Base-by-base conservation (phyloP, 2,329 filamentous ascomycete species). In the Epichloe brachyelytri region DNA sequence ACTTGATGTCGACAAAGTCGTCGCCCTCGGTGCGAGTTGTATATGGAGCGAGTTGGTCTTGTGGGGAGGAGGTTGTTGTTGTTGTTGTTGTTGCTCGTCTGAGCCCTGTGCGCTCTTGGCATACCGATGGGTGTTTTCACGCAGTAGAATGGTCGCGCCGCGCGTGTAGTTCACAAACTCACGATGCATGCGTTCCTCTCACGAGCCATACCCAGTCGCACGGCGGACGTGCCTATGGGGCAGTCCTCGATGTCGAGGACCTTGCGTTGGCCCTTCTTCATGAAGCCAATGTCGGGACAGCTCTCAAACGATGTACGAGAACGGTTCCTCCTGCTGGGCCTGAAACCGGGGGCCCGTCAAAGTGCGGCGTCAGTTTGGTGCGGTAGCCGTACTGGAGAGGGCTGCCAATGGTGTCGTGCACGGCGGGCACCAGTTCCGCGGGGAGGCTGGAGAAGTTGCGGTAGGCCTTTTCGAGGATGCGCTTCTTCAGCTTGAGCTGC, bases 201-300 rank as follows among this genome's bases (percentile, higher is more conserved):
- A 7, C 78, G 76, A 59, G 77, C 81, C 72, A 96, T 82, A 26
- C 91, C 93, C 57, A 79, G 75, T 26, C 88, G 79, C 15, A 98
- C 85, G 38, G 86, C 86, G 33, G 87, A 82, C 2, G 93, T 98
- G 48, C 87, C 93, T 55, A 98, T 94, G 5, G 93, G 93, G 59
- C 93, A 98, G 64, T 97, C 90, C 66, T 98, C 93, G 56, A 98
- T 97, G 63, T 98, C 93, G 55, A 98, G 73, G 3, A 90, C 90
- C 54, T 76, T 76, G 51, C 83, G 77, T 46, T 79, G 79, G n/a
- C 86, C 87, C 68, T 96, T 97, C 55, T 78, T 75, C 76, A 88
- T 93, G 70, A 95, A 98, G 8, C 93, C 93, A 58, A 97, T 88
- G 2, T 85, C 78, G 0, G 93, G 93, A 3, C 86, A 76, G 51